Evolutionary conservation across 1,139 yeast species (phyloP), one percentile per base, ranked within the genome.

Genomic region (Meyerozyma athensensis): DNA sequence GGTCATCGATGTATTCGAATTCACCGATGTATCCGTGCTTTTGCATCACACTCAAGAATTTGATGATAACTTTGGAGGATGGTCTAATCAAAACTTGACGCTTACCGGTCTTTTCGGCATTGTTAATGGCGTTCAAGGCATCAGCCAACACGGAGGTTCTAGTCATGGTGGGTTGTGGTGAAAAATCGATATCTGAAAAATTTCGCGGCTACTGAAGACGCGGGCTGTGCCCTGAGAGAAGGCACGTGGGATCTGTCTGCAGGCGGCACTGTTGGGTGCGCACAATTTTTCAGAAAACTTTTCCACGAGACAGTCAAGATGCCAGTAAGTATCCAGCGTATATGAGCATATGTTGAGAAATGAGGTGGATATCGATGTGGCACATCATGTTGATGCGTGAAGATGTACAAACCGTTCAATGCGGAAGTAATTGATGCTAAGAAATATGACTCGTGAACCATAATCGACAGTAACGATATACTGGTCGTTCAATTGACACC

Each of bases 21-120:
- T 92, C 98, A 59, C 95, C 97, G 76, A 92, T 90, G 92, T 92
- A 92, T 58, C 97, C 96, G 71, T 92, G 97, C 78, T 81, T 87
- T 79, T 92, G 98, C 86, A 92, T 90, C 56, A 92, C 98, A 63
- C 87, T 80, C 72, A 92, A 79, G 72, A 90, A 92, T 76, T 89
- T 92, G 79, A 92, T 77, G 72, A 92, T 89, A 58, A 92, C 98
- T 81, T 92, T 92, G 64, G 98, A 92, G 40, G 97, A 90, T 54
- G 98, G 98, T 82, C 98, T 87, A 70, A 92, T 80, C 68, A 92
- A 74, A 56, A 92, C 98, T 79, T 92, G 98, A 77, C 98, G 86
- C 79, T 92, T 92, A 73, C 98, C 98, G 68, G 97, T 82, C 76
- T 90, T 92, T 78, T 92, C 98, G 70, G 98, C 98, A 71, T 92